These are phyloP conservation scores for Trypanosoma avium DNA, from an alignment of 208 protist genomes.

Conservation along the genomic window DNA sequence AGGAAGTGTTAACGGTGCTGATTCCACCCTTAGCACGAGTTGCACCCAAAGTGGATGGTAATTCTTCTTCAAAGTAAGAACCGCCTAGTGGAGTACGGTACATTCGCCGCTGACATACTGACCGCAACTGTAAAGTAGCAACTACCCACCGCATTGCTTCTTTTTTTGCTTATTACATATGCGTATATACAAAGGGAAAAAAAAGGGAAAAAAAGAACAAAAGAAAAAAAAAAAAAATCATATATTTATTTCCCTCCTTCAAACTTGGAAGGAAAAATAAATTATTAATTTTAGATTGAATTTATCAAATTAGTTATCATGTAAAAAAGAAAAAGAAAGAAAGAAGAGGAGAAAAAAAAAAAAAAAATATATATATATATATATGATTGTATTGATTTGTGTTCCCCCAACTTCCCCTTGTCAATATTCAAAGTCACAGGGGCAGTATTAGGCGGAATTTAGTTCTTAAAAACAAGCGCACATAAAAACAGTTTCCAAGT, in stretches of 20 bases:
- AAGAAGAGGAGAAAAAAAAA: background rate
- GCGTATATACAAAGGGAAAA: conserved; percentile 5
- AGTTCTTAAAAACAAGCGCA: no score
- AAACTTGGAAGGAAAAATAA: no score
- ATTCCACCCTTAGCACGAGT: conserved; percentile 9
- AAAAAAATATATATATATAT: background rate
- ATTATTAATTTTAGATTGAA: no score
- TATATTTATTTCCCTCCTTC: no score
- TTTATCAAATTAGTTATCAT: no score
- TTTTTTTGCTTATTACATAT: background rate
- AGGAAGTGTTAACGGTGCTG: conserved; percentile 15
- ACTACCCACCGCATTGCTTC: conserved; percentile 10
- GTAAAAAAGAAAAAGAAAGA: conserved; percentile 8
- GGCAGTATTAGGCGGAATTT: no score
- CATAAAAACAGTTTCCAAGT: no score
- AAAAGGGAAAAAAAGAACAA: background rate
- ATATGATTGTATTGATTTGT: no score
- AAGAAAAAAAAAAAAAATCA: conserved; percentile 4
- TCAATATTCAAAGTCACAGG: no score
- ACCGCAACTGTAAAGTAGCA: background rate
- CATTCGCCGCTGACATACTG: conserved; percentile 15
- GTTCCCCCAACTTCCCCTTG: no score
- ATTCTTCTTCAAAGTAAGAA: conserved; percentile 24
- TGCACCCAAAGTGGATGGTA: conserved; percentile 18
- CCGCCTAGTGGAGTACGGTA: conserved; percentile 28